Conservation (phyloP, 148 eudicot species). For the Mesembryanthemum crystallinum region DNA sequence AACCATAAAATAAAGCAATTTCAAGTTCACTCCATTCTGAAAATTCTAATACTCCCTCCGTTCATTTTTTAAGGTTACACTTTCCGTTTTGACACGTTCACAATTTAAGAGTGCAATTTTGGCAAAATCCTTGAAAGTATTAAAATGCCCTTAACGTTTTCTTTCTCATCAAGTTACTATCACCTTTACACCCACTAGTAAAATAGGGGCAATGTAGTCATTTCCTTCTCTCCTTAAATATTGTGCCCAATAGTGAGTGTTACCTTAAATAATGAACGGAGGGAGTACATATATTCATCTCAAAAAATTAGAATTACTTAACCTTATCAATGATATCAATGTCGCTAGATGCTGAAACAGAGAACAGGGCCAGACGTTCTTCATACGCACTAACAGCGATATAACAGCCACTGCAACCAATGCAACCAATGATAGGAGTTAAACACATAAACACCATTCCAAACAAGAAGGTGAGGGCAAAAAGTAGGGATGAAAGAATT, state of each 20-base stretch:
- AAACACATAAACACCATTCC: constrained; percentile 5
- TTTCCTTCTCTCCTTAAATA: too few relatives aligned
- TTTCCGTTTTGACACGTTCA: too few relatives aligned
- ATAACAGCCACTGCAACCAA: constrained; percentile 71
- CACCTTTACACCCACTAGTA: too few relatives aligned
- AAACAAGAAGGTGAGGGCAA: constrained; percentile 1
- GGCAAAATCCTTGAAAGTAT: too few relatives aligned
- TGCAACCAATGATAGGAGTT: constrained; percentile 36
- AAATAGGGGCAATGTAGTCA: too few relatives aligned
- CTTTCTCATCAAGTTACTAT: too few relatives aligned
- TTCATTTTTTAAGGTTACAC: too few relatives aligned
- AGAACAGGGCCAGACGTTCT: constrained; percentile 72
- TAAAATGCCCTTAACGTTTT: too few relatives aligned
- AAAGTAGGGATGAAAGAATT: constrained; percentile 4
- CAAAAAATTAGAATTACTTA: constrained; percentile 7
- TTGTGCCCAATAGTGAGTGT: too few relatives aligned
- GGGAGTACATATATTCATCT: constrained; percentile 6
- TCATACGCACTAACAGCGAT: constrained; percentile 84
- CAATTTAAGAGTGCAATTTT: too few relatives aligned
- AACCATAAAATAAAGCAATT: not conserved
- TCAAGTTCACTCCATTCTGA: not conserved
- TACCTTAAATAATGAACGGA: too few relatives aligned
- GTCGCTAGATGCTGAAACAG: constrained; percentile 55
- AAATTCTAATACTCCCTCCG: too few relatives aligned
- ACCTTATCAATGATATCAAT: constrained; percentile 83